Evolutionary conservation across 139 green algal species (phyloP), one percentile per base, ranked within the genome.

Genomic region (Pseudopediastrum boryanum): DNA sequence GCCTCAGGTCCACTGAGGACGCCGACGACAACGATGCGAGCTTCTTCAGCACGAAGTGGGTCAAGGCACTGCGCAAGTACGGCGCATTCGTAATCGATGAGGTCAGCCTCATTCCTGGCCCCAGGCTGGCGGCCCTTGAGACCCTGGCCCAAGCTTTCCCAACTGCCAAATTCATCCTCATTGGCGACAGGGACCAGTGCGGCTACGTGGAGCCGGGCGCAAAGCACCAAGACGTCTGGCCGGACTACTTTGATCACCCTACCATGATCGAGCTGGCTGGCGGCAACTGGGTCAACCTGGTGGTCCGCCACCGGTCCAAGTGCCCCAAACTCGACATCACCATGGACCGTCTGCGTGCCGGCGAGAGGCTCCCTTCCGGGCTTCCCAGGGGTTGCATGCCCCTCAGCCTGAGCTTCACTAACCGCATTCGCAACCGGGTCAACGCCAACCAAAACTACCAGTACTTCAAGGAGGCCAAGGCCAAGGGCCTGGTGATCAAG

Each of bases 121-220:
- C 19, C 58, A 1, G 41, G 1, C 41, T 31, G 58, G 5, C 10
- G 58, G 2, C 23, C 58, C 19, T 67, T 13, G 58, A 67, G 8
- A 39, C 12, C n/a, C 58, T 67, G 58, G 31, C 41, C 1, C 4
- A 1, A 6, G 39, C 39, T 33, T 43, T 43, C 31, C 58, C 58
- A 31, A 29, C n/a, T 33, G 41, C 41, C n/a, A 67, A 67, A 33
- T 31, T 67, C 31, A 39, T 67, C 58, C 58, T 67, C 31, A 33
- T 67, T 38, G 58, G 58, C 58, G 58, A 67, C 58, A 67, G 27
- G 27, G 19, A 67, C 58, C 58, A 67, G 58, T 67, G 58, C 58
- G 39, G 31, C 12, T 33, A 31, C n/a, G 58, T 67, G 58, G 58
- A 67, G 58, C n/a, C 27, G 12, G 19, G 48, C 48, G 48, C 16